phyloP scores from a whole-genome alignment of 2,329 filamentous ascomycete species.

The Trichocomaceae sp. region DNA sequence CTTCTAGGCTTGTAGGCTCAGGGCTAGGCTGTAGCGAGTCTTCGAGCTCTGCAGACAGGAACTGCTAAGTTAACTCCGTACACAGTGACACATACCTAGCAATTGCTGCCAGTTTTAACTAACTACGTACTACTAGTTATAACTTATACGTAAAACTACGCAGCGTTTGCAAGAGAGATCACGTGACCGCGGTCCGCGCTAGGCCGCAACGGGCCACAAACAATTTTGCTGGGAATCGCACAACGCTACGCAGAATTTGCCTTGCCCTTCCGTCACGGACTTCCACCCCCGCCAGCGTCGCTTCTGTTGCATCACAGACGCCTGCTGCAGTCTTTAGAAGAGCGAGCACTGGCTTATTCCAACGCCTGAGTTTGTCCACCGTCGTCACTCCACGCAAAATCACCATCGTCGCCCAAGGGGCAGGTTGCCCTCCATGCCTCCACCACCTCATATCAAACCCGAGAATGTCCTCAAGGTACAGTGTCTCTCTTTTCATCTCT shows the following conservation, averaged over 20 bases:
- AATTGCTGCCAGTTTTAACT: too few relatives aligned
- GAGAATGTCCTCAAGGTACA: slow-evolving; percentile 90
- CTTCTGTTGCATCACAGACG: slow-evolving; percentile 6
- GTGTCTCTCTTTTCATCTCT: slow-evolving; percentile 18
- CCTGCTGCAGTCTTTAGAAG: not conserved
- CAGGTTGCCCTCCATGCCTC: slow-evolving; percentile 63
- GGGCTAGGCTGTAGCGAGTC: too few relatives aligned
- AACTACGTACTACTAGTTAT: too few relatives aligned
- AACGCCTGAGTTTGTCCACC: not conserved
- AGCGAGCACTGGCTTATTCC: not conserved
- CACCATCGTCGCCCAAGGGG: slow-evolving; percentile 20
- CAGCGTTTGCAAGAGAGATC: not conserved
- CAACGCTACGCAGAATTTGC: slow-evolving; percentile 14
- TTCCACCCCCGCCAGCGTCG: slow-evolving; percentile 14
- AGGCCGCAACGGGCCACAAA: not conserved
- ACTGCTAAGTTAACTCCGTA: too few relatives aligned
- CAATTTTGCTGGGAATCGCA: slow-evolving; percentile 11
- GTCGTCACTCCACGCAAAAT: slow-evolving; percentile 1
- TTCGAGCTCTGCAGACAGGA: too few relatives aligned
- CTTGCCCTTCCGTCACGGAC: slow-evolving; percentile 11
- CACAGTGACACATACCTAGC: too few relatives aligned
- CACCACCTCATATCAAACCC: slow-evolving; percentile 92
- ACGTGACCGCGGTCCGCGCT: not conserved
- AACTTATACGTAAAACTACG: too few relatives aligned
- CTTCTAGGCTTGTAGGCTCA: too few relatives aligned